Conservation (phyloP, 257 asterid genomes). For the Przewalskia tangutica region DNA sequence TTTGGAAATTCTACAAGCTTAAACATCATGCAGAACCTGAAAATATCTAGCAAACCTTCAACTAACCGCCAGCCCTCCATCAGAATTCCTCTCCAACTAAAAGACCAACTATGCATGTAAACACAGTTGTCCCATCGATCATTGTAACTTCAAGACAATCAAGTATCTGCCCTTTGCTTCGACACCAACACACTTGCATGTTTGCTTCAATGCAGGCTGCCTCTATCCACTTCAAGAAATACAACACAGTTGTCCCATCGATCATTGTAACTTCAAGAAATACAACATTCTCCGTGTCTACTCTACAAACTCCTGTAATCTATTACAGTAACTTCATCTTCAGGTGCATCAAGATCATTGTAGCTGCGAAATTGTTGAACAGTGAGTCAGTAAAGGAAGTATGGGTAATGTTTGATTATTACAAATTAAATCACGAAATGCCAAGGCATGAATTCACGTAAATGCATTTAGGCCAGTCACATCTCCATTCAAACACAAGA, state of each 20-base stretch:
- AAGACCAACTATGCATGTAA: background rate
- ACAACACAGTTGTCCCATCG: no score
- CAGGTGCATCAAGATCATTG: constrained; percentile 98
- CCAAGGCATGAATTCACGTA: background rate
- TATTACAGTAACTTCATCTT: constrained; percentile 93
- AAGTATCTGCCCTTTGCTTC: background rate
- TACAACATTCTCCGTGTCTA: background rate
- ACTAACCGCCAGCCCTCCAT: background rate
- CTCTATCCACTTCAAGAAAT: background rate
- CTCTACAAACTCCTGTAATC: constrained; percentile 90
- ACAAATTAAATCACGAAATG: background rate
- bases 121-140: background rate
- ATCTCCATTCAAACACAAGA: background rate
- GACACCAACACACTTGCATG: background rate
- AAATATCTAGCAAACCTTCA: background rate
- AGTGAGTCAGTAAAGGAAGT: constrained; percentile 4
- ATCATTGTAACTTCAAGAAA: background rate
- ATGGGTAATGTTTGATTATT: background rate
- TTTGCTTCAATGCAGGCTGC: background rate
- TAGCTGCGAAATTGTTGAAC: constrained; percentile 50
- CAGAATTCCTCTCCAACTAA: background rate
- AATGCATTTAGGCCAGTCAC: background rate
- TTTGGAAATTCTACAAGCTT: background rate
- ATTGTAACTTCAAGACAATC: background rate
- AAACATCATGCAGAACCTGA: background rate